Base-by-base conservation (phyloP, 148 eudicot genomes). In the Pharnaceum exiguum region DNA sequence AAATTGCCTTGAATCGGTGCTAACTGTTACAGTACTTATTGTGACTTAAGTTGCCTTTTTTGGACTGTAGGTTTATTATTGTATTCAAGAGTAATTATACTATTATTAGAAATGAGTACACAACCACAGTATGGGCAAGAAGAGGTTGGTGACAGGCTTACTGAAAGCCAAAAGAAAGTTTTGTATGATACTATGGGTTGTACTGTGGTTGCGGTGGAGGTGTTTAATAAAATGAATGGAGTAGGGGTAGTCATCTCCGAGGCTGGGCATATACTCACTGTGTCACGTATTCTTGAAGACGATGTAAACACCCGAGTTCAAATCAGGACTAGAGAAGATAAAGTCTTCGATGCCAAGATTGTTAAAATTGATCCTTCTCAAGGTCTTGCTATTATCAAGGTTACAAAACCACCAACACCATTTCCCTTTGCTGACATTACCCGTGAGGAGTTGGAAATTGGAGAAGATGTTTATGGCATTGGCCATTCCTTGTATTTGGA, bases 381-480 rank as follows among this genome's bases (percentile, higher is more conserved):
- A 40, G 45, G 45, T 4, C n/a, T 40, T 5, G 45, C 45, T 40
- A 11, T 40, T 40, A 15, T 40, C 4, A 11, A 40, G n/a, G 45
- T 40, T 11, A 10, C 17, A n/a, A n/a, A 40, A 5, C 5, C 13
- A 40, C 11, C 11, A n/a, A 7, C n/a, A 4, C 5, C 4, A 40
- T 40, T 40, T 40, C 17, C 45, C 13, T 40, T 40, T 40, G 13
- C 45, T 40, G 45, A 15, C n/a, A n/a, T 10, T 11, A 5, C 17
- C n/a, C 45, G n/a, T 7, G n/a, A 5, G 4, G 45, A 40, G 7
- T 40, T 40, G 4, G 0, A 5, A 0, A 12, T 51, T 28, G 55
- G 55, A 28, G 55, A 27, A 51, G 55, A 51, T 7, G 36, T 51
- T 27, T 51, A 51, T 51, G 22, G 36, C 3, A 51, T 51, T 51